Evolutionary conservation across 345 rosid species (phyloP), one percentile per base, ranked within the genome.

Genomic region (Populus alba): DNA sequence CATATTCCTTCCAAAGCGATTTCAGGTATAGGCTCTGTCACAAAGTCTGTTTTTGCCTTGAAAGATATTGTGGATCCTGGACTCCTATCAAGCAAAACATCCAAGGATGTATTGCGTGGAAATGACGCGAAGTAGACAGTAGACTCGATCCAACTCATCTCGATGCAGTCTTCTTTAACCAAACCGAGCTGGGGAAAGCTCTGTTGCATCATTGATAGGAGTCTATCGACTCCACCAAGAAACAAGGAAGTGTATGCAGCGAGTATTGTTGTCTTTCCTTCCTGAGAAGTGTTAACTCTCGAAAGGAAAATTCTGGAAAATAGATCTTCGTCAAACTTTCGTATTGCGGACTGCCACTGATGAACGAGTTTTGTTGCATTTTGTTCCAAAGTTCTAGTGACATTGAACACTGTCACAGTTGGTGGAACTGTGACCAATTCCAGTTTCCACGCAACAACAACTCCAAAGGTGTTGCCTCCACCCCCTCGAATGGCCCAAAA

Each of bases 401-500:
- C 77, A 9, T 53, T 47, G 27, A 78, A 78, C 6, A 66, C 72
- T 17, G 68, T 78, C 15, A 78, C 81, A 2, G 11, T 13, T 5
- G 62, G 15, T 1, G 81, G 81, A 53, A 78, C 68, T 3, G 33
- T 67, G 16, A 78, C 81, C 16, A 78, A 55, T 41, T 53, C 59
- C 4, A 78, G 25, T 66, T 39, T 73, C 63, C 75, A 78, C 5
- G 68, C 41, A n/a, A 72, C 1, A 20, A 78, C 68, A 7, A 78
- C 77, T 17, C 81, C 81, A 22, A 72, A 78, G 12, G 77, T 78
- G 29, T 75, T 75, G 5, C 77, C 81, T 66, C 81, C 81, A 18
- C 81, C 81, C 5, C 81, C 81, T 67, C 68, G 43, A 27, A 78
- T 66, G 33, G 81, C 81, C 81, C 81, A 78, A 16, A 78, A 78